Base-by-base conservation (phyloP, 2,329 filamentous ascomycete genomes). In the Penicillium griseofulvum region DNA sequence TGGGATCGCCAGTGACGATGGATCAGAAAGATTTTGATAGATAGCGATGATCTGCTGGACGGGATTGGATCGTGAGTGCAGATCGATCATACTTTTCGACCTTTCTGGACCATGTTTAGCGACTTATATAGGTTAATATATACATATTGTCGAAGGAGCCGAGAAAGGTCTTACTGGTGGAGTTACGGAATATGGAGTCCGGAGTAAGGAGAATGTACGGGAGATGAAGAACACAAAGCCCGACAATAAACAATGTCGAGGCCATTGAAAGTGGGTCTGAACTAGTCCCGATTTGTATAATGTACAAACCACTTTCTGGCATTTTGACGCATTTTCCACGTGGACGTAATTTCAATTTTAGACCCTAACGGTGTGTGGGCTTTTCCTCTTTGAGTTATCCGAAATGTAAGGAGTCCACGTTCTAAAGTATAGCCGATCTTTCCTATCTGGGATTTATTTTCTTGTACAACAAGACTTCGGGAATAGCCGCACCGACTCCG, bases 241-340 rank as follows among this genome's bases (percentile, higher is more conserved):
- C 22, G 22, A 22, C 22, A 22, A 22, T 22, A 22, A 22, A 22
- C 22, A 22, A 22, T 22, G 22, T 22, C 22, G 22, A 22, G 22
- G 22, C 2, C 3, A 22, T 4, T 33, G 29, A 34, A 31, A 24
- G 39, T 43, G 39, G 48, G 1, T 8, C 17, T 29, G 14, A n/a
- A 22, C 36, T 49, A 57, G 55, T 38, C 57, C 38, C 2, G 9
- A 24, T 53, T 53, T 12, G 57, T 53, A 55, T 54, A 55, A 59
- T 61, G 59, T 46, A 57, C 45, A 31, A 5, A 12, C 8, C 28
- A 11, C 5, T 22, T 22, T 22, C 22, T 22, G 22, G 22, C 22
- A 22, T 22, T 22, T 22, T 22, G 22, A 22, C 22, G 29, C 17
- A n/a, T 34, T 26, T 50, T 33, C 48, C 48, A 34, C 41, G 38